Conservation (phyloP, 352 stramenopile species). For the Phytophthora pini region DNA sequence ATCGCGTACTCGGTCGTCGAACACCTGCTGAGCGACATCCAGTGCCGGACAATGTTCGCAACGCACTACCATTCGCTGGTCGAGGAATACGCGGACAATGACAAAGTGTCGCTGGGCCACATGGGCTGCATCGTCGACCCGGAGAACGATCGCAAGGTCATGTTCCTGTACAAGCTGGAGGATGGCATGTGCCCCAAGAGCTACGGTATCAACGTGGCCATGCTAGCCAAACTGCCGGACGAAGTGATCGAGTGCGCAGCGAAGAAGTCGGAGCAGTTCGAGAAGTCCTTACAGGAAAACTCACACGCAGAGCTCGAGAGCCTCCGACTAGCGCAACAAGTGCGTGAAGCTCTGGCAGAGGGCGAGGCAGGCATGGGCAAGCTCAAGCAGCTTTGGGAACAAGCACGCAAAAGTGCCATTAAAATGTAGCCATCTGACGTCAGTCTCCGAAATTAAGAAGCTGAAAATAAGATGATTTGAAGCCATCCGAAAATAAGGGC, state of each 20-base stretch:
- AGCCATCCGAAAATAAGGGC: slow-evolving; percentile 16
- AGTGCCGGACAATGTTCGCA: slow-evolving; percentile 97
- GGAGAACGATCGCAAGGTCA: slow-evolving; percentile 93
- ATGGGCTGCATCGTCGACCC: slow-evolving; percentile 88
- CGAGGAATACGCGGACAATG: slow-evolving; percentile 80
- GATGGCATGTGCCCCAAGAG: slow-evolving; percentile 97
- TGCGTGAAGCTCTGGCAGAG: slow-evolving; percentile 38
- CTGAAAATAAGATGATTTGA: not conserved
- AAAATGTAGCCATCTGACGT: slow-evolving; percentile 33
- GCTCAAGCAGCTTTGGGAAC: slow-evolving; percentile 40
- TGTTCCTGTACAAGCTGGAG: slow-evolving; percentile 99
- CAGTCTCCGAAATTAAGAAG: slow-evolving; percentile 20
- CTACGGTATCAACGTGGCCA: slow-evolving; percentile 99
- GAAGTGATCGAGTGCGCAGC: slow-evolving; percentile 94
- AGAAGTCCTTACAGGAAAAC: slow-evolving; percentile 66
- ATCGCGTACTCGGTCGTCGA: slow-evolving; percentile 98
- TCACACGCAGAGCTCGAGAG: slow-evolving; percentile 35
- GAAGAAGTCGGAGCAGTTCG: slow-evolving; percentile 92
- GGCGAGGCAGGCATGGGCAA: slow-evolving; percentile 40
- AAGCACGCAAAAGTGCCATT: slow-evolving; percentile 27
- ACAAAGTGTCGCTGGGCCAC: slow-evolving; percentile 72
- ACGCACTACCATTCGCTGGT: slow-evolving; percentile 98
- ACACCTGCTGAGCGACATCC: slow-evolving; percentile 85
- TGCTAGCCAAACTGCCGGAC: slow-evolving; percentile 96
- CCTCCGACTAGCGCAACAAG: slow-evolving; percentile 24